phyloP scores from a whole-genome alignment of 1,284 basidiomycete species.

The Grifola frondosa region DNA sequence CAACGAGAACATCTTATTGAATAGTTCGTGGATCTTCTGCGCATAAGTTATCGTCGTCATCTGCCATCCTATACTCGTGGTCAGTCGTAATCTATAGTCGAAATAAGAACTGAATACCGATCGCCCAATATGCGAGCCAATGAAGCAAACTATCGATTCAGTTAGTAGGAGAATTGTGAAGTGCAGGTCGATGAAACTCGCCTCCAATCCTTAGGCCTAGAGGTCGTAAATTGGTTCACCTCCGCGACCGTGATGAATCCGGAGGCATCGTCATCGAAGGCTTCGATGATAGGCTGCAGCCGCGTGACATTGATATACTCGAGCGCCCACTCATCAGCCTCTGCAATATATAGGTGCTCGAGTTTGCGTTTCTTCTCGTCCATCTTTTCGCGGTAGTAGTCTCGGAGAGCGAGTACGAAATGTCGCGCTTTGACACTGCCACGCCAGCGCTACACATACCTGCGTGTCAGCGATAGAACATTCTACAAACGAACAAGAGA shows the following conservation, averaged over 20 bases:
- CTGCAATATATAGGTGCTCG: constrained; percentile 29
- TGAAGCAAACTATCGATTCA: constrained; percentile 34
- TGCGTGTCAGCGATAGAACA: not conserved
- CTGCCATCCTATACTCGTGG: constrained; percentile 4
- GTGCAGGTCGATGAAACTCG: constrained; percentile 13
- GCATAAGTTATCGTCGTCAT: constrained; percentile 3
- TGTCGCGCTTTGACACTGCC: constrained; percentile 35
- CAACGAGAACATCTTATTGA: constrained; percentile 26
- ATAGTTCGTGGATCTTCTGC: constrained; percentile 21
- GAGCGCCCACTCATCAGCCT: constrained; percentile 42
- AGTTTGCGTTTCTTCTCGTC: constrained; percentile 6
- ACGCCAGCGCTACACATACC: constrained; percentile 32
- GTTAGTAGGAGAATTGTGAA: constrained; percentile 1
- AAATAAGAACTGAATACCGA: constrained; percentile 27
- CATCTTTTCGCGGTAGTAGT: constrained; percentile 31
- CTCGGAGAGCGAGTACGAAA: constrained; percentile 36
- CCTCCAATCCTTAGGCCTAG: constrained; percentile 25
- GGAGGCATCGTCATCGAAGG: constrained; percentile 49
- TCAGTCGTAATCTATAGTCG: not conserved
- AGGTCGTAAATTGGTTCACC: constrained; percentile 41
- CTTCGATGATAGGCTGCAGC: constrained; percentile 44
- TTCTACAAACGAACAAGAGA: not conserved
- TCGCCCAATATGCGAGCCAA: constrained; percentile 49
- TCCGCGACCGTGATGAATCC: constrained; percentile 47
- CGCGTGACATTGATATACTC: constrained; percentile 41